phyloP scores from a whole-genome alignment of 1,284 basidiomycete genomes.

The Somion occarium region DNA sequence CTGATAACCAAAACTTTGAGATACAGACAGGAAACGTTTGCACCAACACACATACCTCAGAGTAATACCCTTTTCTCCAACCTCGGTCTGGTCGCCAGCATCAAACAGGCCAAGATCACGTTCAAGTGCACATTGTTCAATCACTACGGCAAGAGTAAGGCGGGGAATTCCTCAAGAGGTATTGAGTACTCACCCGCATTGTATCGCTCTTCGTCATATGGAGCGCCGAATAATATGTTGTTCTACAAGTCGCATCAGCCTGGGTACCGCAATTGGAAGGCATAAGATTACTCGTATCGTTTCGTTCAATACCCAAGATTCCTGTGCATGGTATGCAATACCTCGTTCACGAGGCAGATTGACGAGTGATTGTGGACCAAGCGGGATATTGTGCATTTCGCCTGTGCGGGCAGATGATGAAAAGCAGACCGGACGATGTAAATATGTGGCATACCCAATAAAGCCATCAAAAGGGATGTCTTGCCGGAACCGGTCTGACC shows the following conservation, averaged over 20 bases:
- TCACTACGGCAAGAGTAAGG: constrained; percentile 37
- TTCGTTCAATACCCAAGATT: constrained; percentile 68
- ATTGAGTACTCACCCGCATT: constrained; percentile 33
- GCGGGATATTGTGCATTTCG: constrained; percentile 59
- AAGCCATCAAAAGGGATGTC: constrained; percentile 49
- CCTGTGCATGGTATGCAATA: constrained; percentile 72
- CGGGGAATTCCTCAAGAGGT: constrained; percentile 29
- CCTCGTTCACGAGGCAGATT: constrained; percentile 61
- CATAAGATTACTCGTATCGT: constrained; percentile 34
- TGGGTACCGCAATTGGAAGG: too few species aligned
- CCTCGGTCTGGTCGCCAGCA: constrained; percentile 72
- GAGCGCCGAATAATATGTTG: constrained; percentile 41
- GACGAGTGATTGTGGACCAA: constrained; percentile 52
- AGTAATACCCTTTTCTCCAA: constrained; percentile 64
- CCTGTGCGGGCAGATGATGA: constrained; percentile 27
- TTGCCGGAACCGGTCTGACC: constrained; percentile 57
- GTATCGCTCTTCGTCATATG: constrained; percentile 38
- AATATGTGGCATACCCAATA: constrained; percentile 36
- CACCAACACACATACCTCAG: constrained; percentile 29
- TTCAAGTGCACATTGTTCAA: constrained; percentile 60
- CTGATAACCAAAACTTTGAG: constrained; percentile 25
- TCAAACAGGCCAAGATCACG: constrained; percentile 65
- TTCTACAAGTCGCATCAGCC: too few species aligned
- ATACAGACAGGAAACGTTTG: background rate
- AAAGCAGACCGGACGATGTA: constrained; percentile 10